Evolutionary conservation across 1,284 basidiomycete species (phyloP).

Genomic region (Irpex sp.): DNA sequence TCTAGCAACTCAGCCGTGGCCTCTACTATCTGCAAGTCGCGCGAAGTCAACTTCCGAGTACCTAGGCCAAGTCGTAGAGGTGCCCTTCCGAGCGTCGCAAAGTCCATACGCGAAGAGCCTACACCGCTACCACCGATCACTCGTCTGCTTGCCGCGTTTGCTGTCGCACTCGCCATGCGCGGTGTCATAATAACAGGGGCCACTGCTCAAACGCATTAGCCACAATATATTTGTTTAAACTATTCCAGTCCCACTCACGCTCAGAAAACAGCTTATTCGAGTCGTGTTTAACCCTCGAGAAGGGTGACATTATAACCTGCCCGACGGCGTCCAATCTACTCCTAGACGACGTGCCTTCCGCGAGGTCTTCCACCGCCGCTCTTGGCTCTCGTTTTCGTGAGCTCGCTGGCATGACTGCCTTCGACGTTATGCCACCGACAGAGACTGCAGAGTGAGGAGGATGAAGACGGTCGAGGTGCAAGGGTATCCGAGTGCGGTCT

Average conservation of each 20-base stretch:
- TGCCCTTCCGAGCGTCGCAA: slow-evolving; percentile 68
- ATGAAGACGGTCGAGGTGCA: slow-evolving; percentile 4
- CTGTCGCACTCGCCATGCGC: slow-evolving; percentile 66
- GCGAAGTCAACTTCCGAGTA: slow-evolving; percentile 68
- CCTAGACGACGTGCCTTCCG: slow-evolving; percentile 20
- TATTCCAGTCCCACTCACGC: slow-evolving; percentile 42
- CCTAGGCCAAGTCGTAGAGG: slow-evolving; percentile 66
- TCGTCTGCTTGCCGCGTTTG: slow-evolving; percentile 54
- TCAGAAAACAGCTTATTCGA: slow-evolving; percentile 69
- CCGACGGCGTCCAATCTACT: slow-evolving; percentile 58
- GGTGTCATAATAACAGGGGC: slow-evolving; percentile 91
- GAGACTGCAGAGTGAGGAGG: background rate
- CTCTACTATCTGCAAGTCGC: slow-evolving; percentile 82
- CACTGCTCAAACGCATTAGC: slow-evolving; percentile 43
- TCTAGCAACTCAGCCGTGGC: slow-evolving; percentile 76
- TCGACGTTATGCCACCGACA: background rate
- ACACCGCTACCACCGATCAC: slow-evolving; percentile 34
- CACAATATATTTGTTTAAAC: background rate
- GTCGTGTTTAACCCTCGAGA: slow-evolving; percentile 59
- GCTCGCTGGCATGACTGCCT: slow-evolving; percentile 22
- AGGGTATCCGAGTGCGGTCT: slow-evolving; percentile 1
- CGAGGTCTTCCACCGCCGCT: slow-evolving; percentile 33
- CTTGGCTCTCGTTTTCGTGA: slow-evolving; percentile 29
- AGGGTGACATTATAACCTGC: slow-evolving; percentile 63
- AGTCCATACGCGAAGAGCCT: slow-evolving; percentile 51